Evolutionary conservation across 441 rosid genomes (phyloP).

Genomic region (Lagerstroemia fauriei): DNA sequence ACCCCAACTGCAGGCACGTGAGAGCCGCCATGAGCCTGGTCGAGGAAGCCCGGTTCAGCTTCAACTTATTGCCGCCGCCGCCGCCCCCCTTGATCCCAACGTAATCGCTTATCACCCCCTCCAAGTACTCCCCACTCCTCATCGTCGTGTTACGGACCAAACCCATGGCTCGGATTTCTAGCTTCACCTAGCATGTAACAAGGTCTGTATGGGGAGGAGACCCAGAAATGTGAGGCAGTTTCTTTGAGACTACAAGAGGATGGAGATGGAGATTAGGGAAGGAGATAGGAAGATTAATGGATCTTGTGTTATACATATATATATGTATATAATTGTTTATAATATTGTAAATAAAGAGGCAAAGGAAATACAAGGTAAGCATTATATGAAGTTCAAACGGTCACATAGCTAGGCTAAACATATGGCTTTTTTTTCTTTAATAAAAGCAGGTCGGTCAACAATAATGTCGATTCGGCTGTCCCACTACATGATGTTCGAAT

Average conservation of each 20-base stretch:
- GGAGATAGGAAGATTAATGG: neutral
- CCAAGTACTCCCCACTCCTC: constrained; percentile 68
- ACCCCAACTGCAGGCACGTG: constrained; percentile 76
- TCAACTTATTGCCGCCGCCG: constrained; percentile 37
- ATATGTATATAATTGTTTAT: constrained; percentile 34
- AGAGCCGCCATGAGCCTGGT: constrained; percentile 65
- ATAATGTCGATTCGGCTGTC: too few relatives aligned
- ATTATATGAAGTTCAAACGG: constrained; percentile 48
- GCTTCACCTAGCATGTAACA: constrained; percentile 11
- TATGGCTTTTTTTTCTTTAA: too few relatives aligned
- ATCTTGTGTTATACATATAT: neutral
- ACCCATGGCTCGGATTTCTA: constrained; percentile 47
- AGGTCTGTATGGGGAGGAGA: too few relatives aligned
- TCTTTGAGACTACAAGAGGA: too few relatives aligned
- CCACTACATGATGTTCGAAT: too few relatives aligned
- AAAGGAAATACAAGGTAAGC: constrained; percentile 44
- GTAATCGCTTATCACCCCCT: constrained; percentile 70
- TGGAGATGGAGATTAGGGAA: too few relatives aligned
- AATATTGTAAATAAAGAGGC: constrained; percentile 7
- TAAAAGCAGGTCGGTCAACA: too few relatives aligned
- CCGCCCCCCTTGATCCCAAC: constrained; percentile 41
- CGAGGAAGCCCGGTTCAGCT: constrained; percentile 39
- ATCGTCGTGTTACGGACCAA: constrained; percentile 48
- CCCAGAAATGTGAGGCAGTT: too few relatives aligned
- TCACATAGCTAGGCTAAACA: too few relatives aligned